These are phyloP conservation scores for Marasmius sp. DNA, from an alignment of 1,284 basidiomycete species.

Conservation along the genomic window DNA sequence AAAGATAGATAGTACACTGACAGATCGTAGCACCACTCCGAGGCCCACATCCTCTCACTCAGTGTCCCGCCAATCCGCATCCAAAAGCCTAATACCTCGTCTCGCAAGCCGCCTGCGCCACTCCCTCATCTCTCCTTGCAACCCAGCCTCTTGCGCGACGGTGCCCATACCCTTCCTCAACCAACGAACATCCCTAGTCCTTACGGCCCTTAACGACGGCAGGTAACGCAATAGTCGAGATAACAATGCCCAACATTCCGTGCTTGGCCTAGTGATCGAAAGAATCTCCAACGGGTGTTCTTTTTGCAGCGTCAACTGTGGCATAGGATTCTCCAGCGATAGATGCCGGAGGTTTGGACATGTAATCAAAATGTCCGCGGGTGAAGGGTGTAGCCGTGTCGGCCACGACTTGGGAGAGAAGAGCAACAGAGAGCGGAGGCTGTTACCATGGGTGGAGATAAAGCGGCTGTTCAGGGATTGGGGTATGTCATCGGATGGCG, in stretches of 20 bases:
- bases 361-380: conserved; percentile 48
- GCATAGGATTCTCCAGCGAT: conserved; percentile 67
- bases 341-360: conserved; percentile 63
- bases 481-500: conserved; percentile 67
- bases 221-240: conserved; percentile 56
- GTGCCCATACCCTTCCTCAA: conserved; percentile 61
- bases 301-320: conserved; percentile 38
- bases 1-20: not conserved
- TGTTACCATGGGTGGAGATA: conserved; percentile 61
- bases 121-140: conserved; percentile 74
- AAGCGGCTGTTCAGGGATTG: conserved; percentile 59
- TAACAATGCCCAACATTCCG: conserved; percentile 53
- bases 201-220: conserved; percentile 54
- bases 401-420: conserved; percentile 75
- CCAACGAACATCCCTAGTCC: conserved; percentile 72
- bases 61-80: conserved; percentile 63
- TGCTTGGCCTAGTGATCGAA: conserved; percentile 68
- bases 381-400: conserved; percentile 58
- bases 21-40: not conserved
- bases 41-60: conserved; percentile 18
- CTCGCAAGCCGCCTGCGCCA: conserved; percentile 63
- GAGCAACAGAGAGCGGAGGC: conserved; percentile 64
- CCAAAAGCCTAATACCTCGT: conserved; percentile 58
- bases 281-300: conserved; percentile 57
- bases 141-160: conserved; percentile 65